Conservation (phyloP, 2,329 filamentous ascomycete species). For the Calonectria pseudoreteaudii region DNA sequence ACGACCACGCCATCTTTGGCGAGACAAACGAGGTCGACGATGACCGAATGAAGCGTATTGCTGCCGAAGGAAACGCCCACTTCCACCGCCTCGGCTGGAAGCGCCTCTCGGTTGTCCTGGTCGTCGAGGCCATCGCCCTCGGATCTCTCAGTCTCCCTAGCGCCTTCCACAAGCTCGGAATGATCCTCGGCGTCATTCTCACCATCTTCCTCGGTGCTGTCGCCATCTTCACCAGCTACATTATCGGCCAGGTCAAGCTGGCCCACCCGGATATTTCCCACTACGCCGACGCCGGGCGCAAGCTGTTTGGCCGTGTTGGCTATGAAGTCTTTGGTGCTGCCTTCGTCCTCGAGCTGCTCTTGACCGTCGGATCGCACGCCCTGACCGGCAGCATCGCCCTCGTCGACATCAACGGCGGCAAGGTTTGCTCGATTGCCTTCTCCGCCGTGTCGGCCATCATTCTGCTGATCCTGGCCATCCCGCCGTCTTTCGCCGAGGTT, state of each 20-base stretch:
- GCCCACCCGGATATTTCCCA: constrained; percentile 19
- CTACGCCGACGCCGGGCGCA: constrained; percentile 25
- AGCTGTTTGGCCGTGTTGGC: constrained; percentile 15
- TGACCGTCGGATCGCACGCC: constrained; percentile 26
- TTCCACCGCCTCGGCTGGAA: constrained; percentile 27
- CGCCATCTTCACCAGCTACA: constrained; percentile 26
- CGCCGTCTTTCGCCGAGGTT: constrained; percentile 25
- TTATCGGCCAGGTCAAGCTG: constrained; percentile 23
- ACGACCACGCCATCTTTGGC: constrained; percentile 21
- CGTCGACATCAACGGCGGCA: constrained; percentile 25
- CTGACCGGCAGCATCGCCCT: constrained; percentile 26
- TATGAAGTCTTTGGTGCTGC: constrained; percentile 21
- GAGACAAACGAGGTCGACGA: constrained; percentile 22
- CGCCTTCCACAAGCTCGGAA: constrained; percentile 22
- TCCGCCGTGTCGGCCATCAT: constrained; percentile 24
- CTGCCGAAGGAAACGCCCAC: constrained; percentile 23
- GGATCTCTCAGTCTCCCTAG: constrained; percentile 25
- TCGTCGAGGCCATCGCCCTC: constrained; percentile 26
- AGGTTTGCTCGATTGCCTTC: constrained; percentile 26
- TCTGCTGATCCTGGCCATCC: constrained; percentile 27
- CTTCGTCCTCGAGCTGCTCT: constrained; percentile 24
- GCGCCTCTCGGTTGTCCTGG: constrained; percentile 20
- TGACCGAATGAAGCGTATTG: constrained; percentile 25
- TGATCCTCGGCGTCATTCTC: constrained; percentile 23
- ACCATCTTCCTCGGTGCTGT: constrained; percentile 7